Base-by-base conservation (phyloP, 1,284 basidiomycete species). In the Ustilago bromivora region DNA sequence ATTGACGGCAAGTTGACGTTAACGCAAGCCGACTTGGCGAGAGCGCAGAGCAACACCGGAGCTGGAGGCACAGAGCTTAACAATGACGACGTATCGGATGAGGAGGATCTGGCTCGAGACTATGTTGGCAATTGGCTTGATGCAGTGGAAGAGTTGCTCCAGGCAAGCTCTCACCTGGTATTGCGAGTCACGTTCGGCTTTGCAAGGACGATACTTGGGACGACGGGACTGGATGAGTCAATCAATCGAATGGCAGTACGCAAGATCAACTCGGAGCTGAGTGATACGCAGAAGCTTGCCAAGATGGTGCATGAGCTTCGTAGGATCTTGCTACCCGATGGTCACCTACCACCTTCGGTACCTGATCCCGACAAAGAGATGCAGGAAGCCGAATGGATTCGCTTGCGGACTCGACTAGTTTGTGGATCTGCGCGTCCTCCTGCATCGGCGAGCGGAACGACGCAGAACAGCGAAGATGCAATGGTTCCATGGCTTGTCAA, bases 261-360 rank as follows among this genome's bases (percentile, higher is more conserved):
- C 6, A 59, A 36, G 35, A 59, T 78, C 64, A 57, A 71, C 11
- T 4, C 51, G 15, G 60, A 61, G 32, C 43, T 69, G 5, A 61
- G 40, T 13, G 64, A 78, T 11, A 67, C 71, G n/a, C 59, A 60
- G 53, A 65, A 64, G 51, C 51, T 70, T 15, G 56, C 63, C 1
- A 17, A 32, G 12, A 47, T 60, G 43, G 61, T 74, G 28, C 55
- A 61, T 23, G 52, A 68, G 57, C 56, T 73, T 6, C 66, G 71
- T 19, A 36, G 34, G 28, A 67, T 62, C 12, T 49, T 78, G 56
- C 56, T 78, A 43, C 76, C 76, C 2, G 35, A 66, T 36, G 76
- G 76, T 40, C 76, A 78, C 41, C 40, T 78, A 10, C 64, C 76
- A 13, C 67, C 76, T 0, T 69, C 76, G 8, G 71, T 74, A 2